These are phyloP conservation scores for Podila minutissima DNA, from an alignment of 192 early-diverging fungal genomes.

Conservation along the genomic window DNA sequence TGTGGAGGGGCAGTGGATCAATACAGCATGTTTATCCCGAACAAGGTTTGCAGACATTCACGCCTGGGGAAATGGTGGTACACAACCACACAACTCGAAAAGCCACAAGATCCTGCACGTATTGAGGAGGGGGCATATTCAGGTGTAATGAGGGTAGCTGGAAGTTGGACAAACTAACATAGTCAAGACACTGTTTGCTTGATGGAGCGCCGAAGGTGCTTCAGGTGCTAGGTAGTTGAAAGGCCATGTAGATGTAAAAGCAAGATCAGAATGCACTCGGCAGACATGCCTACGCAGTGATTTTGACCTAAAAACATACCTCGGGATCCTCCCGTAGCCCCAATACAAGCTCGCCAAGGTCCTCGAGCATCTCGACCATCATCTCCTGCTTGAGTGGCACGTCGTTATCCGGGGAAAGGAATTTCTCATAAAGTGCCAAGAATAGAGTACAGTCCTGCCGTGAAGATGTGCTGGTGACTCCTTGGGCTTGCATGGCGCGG, in stretches of 20 bases:
- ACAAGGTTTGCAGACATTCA: too few species aligned
- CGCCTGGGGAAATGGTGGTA: too few species aligned
- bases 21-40: too few species aligned
- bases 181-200: background rate
- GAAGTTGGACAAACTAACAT: too few species aligned
- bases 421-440: background rate
- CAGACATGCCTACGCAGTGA: background rate
- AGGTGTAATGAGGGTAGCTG: too few species aligned
- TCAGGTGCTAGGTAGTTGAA: slow-evolving; percentile 1
- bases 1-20: too few species aligned
- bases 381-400: slow-evolving; percentile 17
- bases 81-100: too few species aligned
- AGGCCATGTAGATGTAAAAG: too few species aligned
- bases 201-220: background rate
- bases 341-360: slow-evolving; percentile 10
- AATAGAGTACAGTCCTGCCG: background rate
- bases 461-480: background rate
- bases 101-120: too few species aligned
- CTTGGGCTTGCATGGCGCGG: background rate
- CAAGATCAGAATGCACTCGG: too few species aligned
- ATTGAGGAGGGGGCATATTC: too few species aligned
- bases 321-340: background rate
- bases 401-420: background rate
- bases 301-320: background rate
- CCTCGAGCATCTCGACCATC: slow-evolving; percentile 20